Conservation (phyloP, 1,284 basidiomycete species). For the Ceratobasidium sp. region DNA sequence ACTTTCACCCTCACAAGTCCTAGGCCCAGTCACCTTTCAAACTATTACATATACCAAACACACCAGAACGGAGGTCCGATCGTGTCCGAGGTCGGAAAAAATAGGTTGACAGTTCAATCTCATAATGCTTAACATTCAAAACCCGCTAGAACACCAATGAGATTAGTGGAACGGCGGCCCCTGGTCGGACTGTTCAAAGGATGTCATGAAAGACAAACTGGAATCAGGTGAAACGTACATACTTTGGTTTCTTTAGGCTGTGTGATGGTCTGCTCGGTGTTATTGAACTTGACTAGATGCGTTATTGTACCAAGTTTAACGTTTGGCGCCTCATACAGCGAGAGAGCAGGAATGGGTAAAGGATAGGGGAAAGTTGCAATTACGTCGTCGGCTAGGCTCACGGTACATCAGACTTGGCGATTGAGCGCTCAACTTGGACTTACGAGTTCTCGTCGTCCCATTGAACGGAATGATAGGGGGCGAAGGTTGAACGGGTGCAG, state of each 20-base stretch:
- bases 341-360: slow-evolving; percentile 10
- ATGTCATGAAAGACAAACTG: no score
- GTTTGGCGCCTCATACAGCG: slow-evolving; percentile 4
- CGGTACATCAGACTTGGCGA: not conserved
- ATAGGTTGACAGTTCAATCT: no score
- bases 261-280: slow-evolving; percentile 15
- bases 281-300: slow-evolving; percentile 9
- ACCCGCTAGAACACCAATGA: no score
- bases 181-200: no score
- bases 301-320: slow-evolving; percentile 16
- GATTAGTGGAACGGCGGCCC: no score
- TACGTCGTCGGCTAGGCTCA: not conserved
- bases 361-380: slow-evolving; percentile 14
- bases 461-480: slow-evolving; percentile 22
- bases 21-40: no score
- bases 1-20: no score
- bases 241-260: slow-evolving; percentile 30
- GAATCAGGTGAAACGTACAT: not conserved
- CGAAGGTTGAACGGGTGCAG: slow-evolving; percentile 12
- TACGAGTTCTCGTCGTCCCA: slow-evolving; percentile 11
- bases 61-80: no score
- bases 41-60: no score
- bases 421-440: not conserved
- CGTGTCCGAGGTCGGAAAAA: no score
- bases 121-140: no score